phyloP scores from a whole-genome alignment of 495 filamentous ascomycete species.

The Penicillium parvum region DNA sequence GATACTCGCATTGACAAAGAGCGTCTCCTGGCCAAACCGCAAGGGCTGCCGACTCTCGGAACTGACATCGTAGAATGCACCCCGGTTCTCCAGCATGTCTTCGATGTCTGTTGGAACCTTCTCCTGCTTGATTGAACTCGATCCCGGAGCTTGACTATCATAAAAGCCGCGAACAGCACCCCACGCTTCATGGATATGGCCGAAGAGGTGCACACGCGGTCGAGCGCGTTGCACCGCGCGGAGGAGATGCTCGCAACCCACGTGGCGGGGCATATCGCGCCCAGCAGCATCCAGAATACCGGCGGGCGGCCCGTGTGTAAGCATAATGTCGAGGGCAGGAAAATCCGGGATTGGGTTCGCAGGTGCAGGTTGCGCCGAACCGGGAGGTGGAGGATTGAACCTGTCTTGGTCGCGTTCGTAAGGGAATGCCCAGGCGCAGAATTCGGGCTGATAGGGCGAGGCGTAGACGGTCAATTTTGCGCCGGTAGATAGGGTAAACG shows the following conservation, averaged over 20 bases:
- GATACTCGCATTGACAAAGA: slow-evolving; percentile 72
- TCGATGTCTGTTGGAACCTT: slow-evolving; percentile 31
- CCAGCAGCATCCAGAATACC: slow-evolving; percentile 51
- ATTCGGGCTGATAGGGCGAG: slow-evolving; percentile 63
- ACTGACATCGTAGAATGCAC: slow-evolving; percentile 44
- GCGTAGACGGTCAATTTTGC: slow-evolving; percentile 62
- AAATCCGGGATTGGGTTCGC: slow-evolving; percentile 47
- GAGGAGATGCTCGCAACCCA: slow-evolving; percentile 47
- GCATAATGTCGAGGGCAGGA: slow-evolving; percentile 55
- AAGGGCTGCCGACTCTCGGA: slow-evolving; percentile 28
- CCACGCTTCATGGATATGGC: slow-evolving; percentile 67
- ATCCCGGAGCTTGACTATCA: too few species aligned
- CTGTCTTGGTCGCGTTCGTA: slow-evolving; percentile 53
- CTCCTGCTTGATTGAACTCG: slow-evolving; percentile 18
- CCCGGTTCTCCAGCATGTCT: slow-evolving; percentile 37
- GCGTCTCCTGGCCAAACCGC: slow-evolving; percentile 51
- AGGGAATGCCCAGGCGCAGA: slow-evolving; percentile 57
- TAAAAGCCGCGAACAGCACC: too few species aligned
- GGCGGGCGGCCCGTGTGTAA: slow-evolving; percentile 71
- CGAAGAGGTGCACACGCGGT: slow-evolving; percentile 55
- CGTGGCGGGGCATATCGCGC: slow-evolving; percentile 19
- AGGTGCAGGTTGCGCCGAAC: slow-evolving; percentile 15
- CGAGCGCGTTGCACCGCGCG: slow-evolving; percentile 39
- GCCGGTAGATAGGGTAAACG: slow-evolving; percentile 54
- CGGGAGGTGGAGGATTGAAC: slow-evolving; percentile 39